Evolutionary conservation across 2,329 filamentous ascomycete species (phyloP).

Genomic region (Trichoderma sp.): DNA sequence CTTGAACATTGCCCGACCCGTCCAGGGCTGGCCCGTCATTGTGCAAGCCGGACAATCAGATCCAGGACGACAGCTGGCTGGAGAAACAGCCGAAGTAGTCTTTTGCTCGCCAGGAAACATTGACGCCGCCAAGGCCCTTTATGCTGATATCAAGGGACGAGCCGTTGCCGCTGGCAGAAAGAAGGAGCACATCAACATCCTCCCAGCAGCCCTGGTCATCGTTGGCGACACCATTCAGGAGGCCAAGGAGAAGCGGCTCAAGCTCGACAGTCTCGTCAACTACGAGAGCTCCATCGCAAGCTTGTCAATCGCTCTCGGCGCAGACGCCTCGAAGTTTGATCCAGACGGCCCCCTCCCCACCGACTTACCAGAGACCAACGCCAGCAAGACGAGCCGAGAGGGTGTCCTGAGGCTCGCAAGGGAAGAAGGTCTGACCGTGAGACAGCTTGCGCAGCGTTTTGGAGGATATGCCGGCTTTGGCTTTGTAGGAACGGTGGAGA

Average conservation of each 20-base stretch:
- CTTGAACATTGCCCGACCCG: conserved; percentile 53
- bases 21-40: conserved; percentile 58
- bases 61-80: conserved; percentile 52
- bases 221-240: conserved; percentile 52
- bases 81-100: conserved; percentile 54
- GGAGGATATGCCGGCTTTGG: conserved; percentile 52
- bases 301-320: conserved; percentile 49
- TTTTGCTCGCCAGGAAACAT: conserved; percentile 53
- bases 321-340: conserved; percentile 49
- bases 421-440: conserved; percentile 49
- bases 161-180: conserved; percentile 47
- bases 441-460: conserved; percentile 52
- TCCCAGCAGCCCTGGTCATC: conserved; percentile 53
- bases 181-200: conserved; percentile 50
- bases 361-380: conserved; percentile 55
- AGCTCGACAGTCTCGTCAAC: conserved; percentile 53
- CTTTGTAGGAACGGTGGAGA: conserved; percentile 52
- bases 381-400: conserved; percentile 51
- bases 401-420: conserved; percentile 47
- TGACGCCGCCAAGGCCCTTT: conserved; percentile 48
- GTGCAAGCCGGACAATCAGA: conserved; percentile 57
- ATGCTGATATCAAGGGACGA: conserved; percentile 53
- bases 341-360: conserved; percentile 51
- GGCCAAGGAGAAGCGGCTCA: conserved; percentile 49
- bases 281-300: conserved; percentile 57